These are phyloP conservation scores for Tylopilus felleus DNA, from an alignment of 768 basidiomycete genomes.

Conservation along the genomic window DNA sequence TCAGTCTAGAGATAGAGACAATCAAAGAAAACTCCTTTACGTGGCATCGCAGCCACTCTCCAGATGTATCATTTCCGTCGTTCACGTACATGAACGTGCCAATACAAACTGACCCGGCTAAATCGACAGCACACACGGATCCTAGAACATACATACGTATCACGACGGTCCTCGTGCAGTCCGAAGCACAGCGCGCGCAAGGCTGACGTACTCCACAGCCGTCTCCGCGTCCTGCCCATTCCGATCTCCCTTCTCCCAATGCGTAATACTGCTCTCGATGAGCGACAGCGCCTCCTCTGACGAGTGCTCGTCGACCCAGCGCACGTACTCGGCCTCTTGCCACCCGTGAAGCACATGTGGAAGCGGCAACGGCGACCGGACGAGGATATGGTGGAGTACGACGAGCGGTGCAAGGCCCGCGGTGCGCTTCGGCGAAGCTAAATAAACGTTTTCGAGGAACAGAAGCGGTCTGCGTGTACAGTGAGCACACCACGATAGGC, in stretches of 20 bases:
- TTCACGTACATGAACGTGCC: too few species aligned
- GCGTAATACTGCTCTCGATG: conserved; percentile 71
- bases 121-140: too few species aligned
- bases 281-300: conserved; percentile 77
- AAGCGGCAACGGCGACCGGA: conserved; percentile 79
- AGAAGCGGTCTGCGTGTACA: conserved; percentile 62
- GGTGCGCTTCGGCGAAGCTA: conserved; percentile 66
- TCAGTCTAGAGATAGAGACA: too few species aligned
- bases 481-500: not conserved
- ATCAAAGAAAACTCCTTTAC: too few species aligned
- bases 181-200: conserved; percentile 65
- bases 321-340: conserved; percentile 94
- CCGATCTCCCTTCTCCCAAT: conserved; percentile 74
- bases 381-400: conserved; percentile 88
- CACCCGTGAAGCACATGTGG: conserved; percentile 90
- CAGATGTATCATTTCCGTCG: too few species aligned
- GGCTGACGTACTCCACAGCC: conserved; percentile 59
- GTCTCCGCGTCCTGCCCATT: conserved; percentile 45
- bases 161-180: conserved; percentile 30
- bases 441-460: conserved; percentile 76
- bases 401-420: conserved; percentile 80
- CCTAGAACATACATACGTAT: not conserved
- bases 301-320: conserved; percentile 92
- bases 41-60: too few species aligned
- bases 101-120: too few species aligned